Evolutionary conservation across 108 stramenopile species (phyloP), one percentile per base, ranked within the genome.

Genomic region (Parietichytrium sp.): DNA sequence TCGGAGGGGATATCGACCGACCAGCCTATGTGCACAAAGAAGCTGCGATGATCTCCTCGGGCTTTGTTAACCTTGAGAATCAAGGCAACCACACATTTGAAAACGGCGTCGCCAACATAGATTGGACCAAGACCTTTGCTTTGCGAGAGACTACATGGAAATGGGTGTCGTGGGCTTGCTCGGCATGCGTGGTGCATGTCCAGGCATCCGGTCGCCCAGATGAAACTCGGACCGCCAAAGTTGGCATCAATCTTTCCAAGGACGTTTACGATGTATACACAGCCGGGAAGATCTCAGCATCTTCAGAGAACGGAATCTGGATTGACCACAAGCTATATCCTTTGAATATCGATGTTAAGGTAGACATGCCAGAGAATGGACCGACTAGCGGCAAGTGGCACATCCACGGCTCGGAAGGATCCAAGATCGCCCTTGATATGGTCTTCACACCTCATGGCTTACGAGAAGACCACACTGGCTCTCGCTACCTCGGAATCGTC

Each of bases 21-120:
- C 61, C 61, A 16, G 61, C 61, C 10, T 72, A 72, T 27, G 61
- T 72, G 42, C 61, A 72, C 42, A 72, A 72, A 25, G 61, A 72
- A 25, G 61, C 61, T 27, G 61, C 38, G n/a, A 72, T 72, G 61
- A 42, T 16, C 8, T 33, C 61, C 20, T 12, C 6, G 20, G 61
- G 61, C 6, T 72, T 42, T 10, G 45, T 72, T 45, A 72, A n/a
- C 6, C 6, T 45, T n/a, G 38, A 45, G 10, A 38, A 72, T 25
- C 20, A 16, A 20, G 49, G n/a, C 18, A 50, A 20, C 52, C 52
- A 29, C 52, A 53, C 3, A 7, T 72, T 72, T 72, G 36, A 33
- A 36, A 72, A 27, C n/a, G 61, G 61, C 10, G 61, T 42, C 1
- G 61, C 61, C 8, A 72, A 33, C 10, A 72, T 72, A 1, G 61